Percentiles rank a stretch among this genome's conserved stretches.
phyloP scores from a whole-genome alignment of 768 basidiomycete genomes.

The Boletus rex-veris region DNA sequence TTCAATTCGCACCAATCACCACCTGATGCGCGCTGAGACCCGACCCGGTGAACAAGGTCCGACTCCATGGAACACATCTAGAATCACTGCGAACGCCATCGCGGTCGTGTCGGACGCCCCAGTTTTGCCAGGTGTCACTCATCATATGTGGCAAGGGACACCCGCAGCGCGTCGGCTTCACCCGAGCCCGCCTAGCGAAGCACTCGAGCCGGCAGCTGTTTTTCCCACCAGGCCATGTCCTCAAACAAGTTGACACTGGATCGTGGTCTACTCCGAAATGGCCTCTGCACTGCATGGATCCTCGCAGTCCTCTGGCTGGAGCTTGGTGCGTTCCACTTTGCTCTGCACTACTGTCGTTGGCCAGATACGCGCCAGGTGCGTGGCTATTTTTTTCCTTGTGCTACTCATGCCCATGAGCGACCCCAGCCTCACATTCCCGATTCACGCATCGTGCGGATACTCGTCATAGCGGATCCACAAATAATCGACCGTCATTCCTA shows the following conservation, averaged over 20 bases:
- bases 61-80: too few species aligned
- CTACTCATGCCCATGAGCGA: not conserved
- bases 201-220: too few species aligned
- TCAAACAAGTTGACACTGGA: not conserved
- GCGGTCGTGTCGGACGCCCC: too few species aligned
- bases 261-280: slow-evolving; percentile 23
- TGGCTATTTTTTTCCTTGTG: not conserved
- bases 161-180: not conserved
- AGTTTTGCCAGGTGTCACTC: too few species aligned
- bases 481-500: slow-evolving; percentile 76
- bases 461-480: slow-evolving; percentile 89
- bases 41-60: too few species aligned
- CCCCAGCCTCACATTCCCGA: slow-evolving; percentile 17
- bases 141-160: too few species aligned
- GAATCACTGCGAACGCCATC: too few species aligned
- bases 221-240: slow-evolving; percentile 2
- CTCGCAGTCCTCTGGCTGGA: slow-evolving; percentile 69
- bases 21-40: too few species aligned
- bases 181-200: not conserved
- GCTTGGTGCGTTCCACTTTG: slow-evolving; percentile 50
- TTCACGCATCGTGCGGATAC: slow-evolving; percentile 34
- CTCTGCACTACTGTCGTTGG: slow-evolving; percentile 54
- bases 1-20: too few species aligned
- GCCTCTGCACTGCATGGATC: slow-evolving; percentile 59
- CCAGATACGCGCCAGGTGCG: slow-evolving; percentile 43